Percentiles rank a stretch among this genome's conserved stretches.
phyloP scores from a whole-genome alignment of 176 grass and related monocot genomes.

The Bolboschoenus planiculmis region DNA sequence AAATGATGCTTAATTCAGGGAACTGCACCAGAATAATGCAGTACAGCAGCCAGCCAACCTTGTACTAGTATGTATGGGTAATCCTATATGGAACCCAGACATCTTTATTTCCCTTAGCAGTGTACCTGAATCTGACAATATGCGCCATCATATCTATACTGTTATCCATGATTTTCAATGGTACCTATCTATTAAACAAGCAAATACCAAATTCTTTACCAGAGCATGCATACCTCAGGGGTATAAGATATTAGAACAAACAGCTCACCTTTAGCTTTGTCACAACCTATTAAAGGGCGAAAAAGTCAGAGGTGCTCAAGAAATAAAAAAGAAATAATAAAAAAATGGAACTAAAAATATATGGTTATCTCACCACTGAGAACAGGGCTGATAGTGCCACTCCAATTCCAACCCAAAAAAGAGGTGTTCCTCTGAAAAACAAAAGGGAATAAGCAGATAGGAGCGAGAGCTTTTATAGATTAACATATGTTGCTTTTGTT shows the following conservation, averaged over 20 bases:
- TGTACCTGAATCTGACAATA: neutral
- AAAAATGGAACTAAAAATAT: conserved; percentile 16
- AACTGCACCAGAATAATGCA: neutral
- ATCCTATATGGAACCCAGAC: neutral
- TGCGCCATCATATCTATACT: neutral
- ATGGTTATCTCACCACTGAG: conserved; percentile 44
- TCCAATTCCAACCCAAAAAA: conserved; percentile 96
- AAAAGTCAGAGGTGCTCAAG: neutral
- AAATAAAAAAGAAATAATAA: conserved; percentile 24
- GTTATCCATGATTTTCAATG: neutral
- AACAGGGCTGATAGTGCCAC: conserved; percentile 77
- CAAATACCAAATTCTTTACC: neutral
- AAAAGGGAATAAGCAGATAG: neutral
- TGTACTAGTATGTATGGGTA: neutral
- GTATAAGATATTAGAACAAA: conserved; percentile 10
- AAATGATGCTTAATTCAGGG: neutral
- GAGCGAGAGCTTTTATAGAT: neutral
- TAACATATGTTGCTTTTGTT: neutral
- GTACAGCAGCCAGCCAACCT: neutral
- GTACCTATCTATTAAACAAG: neutral
- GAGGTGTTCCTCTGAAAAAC: conserved; percentile 70
- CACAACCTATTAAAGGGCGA: conserved; percentile 39
- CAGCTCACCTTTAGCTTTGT: conserved; percentile 81
- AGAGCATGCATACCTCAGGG: conserved; percentile 23
- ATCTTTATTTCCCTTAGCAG: neutral